phyloP scores from a whole-genome alignment of 495 filamentous ascomycete genomes.

The Daldinia bambusicola region DNA sequence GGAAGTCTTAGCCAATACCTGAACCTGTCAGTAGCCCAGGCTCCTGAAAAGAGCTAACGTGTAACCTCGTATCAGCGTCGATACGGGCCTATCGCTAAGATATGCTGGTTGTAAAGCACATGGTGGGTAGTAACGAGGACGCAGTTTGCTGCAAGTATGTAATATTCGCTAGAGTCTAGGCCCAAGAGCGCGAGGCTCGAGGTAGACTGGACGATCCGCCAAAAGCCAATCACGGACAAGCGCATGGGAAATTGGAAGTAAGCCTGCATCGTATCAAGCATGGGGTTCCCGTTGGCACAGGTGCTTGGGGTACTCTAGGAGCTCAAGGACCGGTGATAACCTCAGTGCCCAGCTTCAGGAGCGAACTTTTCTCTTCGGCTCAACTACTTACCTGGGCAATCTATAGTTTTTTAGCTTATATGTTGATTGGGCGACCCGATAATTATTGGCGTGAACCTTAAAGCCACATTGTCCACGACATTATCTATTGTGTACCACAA shows the following conservation, averaged over 20 bases:
- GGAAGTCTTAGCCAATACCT: not conserved
- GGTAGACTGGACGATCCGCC: slow-evolving; percentile 17
- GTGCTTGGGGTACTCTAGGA: slow-evolving; percentile 8
- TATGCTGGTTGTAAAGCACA: slow-evolving; percentile 18
- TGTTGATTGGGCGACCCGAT: slow-evolving; percentile 4
- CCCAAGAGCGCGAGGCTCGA: slow-evolving; percentile 26
- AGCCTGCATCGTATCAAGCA: slow-evolving; percentile 33
- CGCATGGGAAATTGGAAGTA: slow-evolving; percentile 27
- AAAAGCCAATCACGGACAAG: slow-evolving; percentile 28
- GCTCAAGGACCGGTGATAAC: not conserved
- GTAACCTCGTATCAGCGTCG: slow-evolving; percentile 25
- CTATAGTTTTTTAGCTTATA: not conserved
- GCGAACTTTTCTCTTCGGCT: slow-evolving; percentile 4
- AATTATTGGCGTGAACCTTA: slow-evolving; percentile 15
- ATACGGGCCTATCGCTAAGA: slow-evolving; percentile 34
- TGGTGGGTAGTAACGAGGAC: slow-evolving; percentile 33
- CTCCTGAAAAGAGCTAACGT: slow-evolving; percentile 21
- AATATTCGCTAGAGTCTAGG: slow-evolving; percentile 36
- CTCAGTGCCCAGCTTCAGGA: slow-evolving; percentile 13
- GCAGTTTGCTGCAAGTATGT: slow-evolving; percentile 26
- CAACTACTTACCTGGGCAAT: not conserved
- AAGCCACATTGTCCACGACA: not conserved
- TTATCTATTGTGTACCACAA: slow-evolving; percentile 4
- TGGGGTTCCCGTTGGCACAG: slow-evolving; percentile 12
- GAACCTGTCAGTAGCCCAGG: slow-evolving; percentile 1